Evolutionary conservation across 164 flowering plant genomes (phyloP).

Genomic region (Taxillus chinensis): DNA sequence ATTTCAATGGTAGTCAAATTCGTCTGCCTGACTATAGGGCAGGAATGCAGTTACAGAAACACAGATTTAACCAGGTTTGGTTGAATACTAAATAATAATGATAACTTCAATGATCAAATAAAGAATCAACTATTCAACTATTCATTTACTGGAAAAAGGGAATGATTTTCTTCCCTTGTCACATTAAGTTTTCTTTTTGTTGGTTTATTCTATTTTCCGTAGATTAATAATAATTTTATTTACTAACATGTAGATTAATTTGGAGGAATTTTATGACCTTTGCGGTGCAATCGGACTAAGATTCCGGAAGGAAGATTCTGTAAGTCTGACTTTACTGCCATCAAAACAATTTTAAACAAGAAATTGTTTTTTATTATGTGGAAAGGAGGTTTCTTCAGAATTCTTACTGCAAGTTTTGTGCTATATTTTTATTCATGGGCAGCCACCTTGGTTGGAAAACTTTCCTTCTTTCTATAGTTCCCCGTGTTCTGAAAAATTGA

Average conservation of each 20-base stretch:
- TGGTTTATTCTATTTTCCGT: slow-evolving; percentile 7
- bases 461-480: slow-evolving; percentile 60
- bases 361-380: neutral
- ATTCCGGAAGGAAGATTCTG: slow-evolving; percentile 74
- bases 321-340: slow-evolving; percentile 22
- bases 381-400: neutral
- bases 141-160: no score
- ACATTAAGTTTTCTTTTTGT: slow-evolving; percentile 4
- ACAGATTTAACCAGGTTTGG: no score
- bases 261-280: slow-evolving; percentile 83
- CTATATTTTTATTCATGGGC: slow-evolving; percentile 20
- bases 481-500: slow-evolving; percentile 44
- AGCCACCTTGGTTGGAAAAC: slow-evolving; percentile 69
- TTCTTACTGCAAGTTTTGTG: slow-evolving; percentile 5
- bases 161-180: no score
- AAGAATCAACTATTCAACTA: no score
- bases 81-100: no score
- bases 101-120: no score
- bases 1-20: no score
- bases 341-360: neutral
- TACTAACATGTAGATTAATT: slow-evolving; percentile 51
- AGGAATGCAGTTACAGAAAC: no score
- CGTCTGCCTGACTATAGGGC: no score
- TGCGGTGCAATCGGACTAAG: slow-evolving; percentile 78
- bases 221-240: no score